Conservation (phyloP, 306 rosid species). For the Begonia fuchsioides region DNA sequence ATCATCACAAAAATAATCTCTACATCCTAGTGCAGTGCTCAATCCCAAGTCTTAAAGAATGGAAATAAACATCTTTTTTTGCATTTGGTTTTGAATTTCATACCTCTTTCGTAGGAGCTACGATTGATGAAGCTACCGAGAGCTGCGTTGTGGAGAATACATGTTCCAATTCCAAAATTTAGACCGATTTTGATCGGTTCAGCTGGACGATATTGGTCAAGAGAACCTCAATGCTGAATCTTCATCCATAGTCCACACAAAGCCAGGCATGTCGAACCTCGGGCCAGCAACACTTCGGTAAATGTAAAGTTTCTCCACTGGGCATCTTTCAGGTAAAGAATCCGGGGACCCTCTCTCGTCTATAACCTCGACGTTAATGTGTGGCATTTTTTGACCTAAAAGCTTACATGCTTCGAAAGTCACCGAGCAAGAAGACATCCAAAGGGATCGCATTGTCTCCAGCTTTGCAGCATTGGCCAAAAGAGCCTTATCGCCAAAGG, state of each 20-base stretch:
- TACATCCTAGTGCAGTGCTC: conserved; percentile 32
- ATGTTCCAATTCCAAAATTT: conserved; percentile 10
- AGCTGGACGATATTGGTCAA: conserved; percentile 17
- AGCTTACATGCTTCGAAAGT: conserved; percentile 91
- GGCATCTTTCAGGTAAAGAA: conserved; percentile 55
- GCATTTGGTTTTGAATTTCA: conserved; percentile 33
- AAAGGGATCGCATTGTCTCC: conserved; percentile 99
- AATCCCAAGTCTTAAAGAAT: conserved; percentile 48
- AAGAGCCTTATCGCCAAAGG: conserved; percentile 95
- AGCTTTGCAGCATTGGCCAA: conserved; percentile 98
- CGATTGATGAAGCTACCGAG: conserved; percentile 26
- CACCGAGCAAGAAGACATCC: conserved; percentile 98
- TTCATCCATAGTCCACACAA: conserved; percentile 64
- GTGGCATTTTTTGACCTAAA: conserved; percentile 73
- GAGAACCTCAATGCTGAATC: conserved; percentile 35
- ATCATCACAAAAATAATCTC: conserved; percentile 1
- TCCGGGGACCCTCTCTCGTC: conserved; percentile 89
- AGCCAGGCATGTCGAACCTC: conserved; percentile 75
- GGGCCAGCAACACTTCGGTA: conserved; percentile 74
- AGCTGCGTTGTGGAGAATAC: conserved; percentile 38
- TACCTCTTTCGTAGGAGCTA: conserved; percentile 25
- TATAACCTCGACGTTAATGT: conserved; percentile 87
- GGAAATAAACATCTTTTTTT: conserved; percentile 51
- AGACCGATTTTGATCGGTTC: background rate
- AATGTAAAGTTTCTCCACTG: conserved; percentile 79